Conservation (phyloP, 257 asterid species). For the Forsythia viridissima region DNA sequence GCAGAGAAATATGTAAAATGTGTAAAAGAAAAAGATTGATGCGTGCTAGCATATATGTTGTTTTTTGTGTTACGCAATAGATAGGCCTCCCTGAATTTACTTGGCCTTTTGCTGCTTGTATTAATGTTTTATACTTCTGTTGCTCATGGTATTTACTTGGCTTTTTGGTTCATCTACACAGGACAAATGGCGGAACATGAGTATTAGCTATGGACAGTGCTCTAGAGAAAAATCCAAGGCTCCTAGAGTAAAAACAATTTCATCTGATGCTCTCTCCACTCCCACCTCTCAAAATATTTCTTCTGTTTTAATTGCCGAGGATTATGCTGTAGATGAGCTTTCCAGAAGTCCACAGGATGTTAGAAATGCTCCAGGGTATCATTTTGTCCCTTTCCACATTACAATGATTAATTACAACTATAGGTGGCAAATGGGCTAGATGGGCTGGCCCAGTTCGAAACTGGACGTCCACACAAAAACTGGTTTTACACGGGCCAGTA, state of each 20-base stretch:
- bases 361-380: constrained; percentile 29
- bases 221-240: constrained; percentile 31
- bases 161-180: constrained; percentile 30
- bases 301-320: constrained; percentile 21
- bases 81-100: background rate
- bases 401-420: background rate
- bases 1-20: background rate
- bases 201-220: constrained; percentile 31
- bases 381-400: constrained; percentile 19
- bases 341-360: constrained; percentile 28
- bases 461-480: no score
- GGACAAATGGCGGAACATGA: constrained; percentile 74
- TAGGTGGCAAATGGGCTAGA: no score
- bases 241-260: constrained; percentile 28
- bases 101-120: constrained; percentile 5
- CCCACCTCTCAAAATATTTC: constrained; percentile 20
- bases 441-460: no score
- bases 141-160: constrained; percentile 3
- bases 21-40: background rate
- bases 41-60: background rate
- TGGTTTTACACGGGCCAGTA: no score
- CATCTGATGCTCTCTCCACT: constrained; percentile 17
- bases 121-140: constrained; percentile 2
- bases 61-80: background rate
- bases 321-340: constrained; percentile 23